Conservation (phyloP, 495 filamentous ascomycete genomes). For the Friedmanniomyces endolithicus region DNA sequence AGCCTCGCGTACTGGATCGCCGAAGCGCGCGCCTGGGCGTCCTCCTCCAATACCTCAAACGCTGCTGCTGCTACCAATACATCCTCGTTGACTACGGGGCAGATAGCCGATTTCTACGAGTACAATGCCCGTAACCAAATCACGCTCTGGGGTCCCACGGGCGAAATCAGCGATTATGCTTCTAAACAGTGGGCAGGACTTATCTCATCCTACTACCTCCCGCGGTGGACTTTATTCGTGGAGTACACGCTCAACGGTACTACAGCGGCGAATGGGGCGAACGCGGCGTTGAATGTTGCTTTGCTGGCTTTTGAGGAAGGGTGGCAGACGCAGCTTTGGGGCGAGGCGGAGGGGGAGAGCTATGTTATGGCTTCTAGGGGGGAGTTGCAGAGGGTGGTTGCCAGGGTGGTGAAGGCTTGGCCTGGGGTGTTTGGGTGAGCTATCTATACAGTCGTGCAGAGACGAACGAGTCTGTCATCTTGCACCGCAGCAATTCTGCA, state of each 20-base stretch:
- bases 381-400: conserved; percentile 2
- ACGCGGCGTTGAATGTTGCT: conserved; percentile 21
- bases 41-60: not conserved
- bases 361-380: not conserved
- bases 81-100: not conserved
- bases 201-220: conserved; percentile 37
- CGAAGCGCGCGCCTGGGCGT: conserved; percentile 31
- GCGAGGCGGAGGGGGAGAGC: conserved; percentile 7
- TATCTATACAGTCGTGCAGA: too few relatives aligned
- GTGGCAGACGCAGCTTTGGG: conserved; percentile 30
- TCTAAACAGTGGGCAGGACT: conserved; percentile 36
- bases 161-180: conserved; percentile 41
- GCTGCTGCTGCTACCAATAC: conserved; percentile 17
- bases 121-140: conserved; percentile 44
- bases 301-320: conserved; percentile 31
- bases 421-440: conserved; percentile 4
- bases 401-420: conserved; percentile 2
- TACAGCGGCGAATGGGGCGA: conserved; percentile 21
- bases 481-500: too few relatives aligned
- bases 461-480: too few relatives aligned
- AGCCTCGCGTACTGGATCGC: conserved; percentile 35
- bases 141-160: conserved; percentile 41
- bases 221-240: conserved; percentile 38
- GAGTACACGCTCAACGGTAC: conserved; percentile 35
- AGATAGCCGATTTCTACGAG: conserved; percentile 32